Evolutionary conservation across 1,284 basidiomycete genomes (phyloP).

Genomic region (Mrakiaceae sp.): DNA sequence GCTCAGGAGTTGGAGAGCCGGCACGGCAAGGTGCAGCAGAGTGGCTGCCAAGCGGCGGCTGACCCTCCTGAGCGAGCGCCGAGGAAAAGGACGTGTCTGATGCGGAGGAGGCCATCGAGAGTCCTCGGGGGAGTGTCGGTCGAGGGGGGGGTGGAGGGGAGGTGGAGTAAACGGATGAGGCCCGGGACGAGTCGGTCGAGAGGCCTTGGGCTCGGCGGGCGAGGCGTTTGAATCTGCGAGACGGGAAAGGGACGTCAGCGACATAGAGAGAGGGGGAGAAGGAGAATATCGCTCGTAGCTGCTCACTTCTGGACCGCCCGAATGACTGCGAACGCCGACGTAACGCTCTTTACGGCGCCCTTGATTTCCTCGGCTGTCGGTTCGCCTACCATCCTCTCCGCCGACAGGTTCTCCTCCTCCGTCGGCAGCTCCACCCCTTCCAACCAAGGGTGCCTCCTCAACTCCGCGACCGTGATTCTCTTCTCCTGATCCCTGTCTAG

Average conservation of each 20-base stretch:
- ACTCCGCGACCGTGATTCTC: conserved; percentile 30
- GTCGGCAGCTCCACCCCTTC: conserved; percentile 33
- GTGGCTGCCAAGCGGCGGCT: neutral
- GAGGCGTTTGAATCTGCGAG: conserved; percentile 1
- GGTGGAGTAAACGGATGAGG: neutral
- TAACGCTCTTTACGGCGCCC: conserved; percentile 31
- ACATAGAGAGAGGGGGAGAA: neutral
- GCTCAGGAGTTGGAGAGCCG: neutral
- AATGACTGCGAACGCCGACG: conserved; percentile 26
- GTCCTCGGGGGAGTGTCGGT: neutral
- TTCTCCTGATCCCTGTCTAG: conserved; percentile 33
- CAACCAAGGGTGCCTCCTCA: conserved; percentile 37
- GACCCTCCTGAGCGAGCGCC: too few species aligned
- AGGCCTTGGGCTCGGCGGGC: neutral
- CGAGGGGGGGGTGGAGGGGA: neutral
- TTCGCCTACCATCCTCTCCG: conserved; percentile 35
- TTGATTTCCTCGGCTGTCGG: conserved; percentile 36
- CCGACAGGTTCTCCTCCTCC: conserved; percentile 34
- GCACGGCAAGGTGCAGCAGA: neutral
- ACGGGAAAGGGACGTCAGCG: neutral
- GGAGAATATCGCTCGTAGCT: neutral
- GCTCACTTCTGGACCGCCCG: conserved; percentile 33
- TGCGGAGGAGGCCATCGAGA: too few species aligned
- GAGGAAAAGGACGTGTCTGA: too few species aligned
- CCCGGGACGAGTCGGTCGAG: conserved; percentile 3